Conservation (phyloP, 2,329 filamentous ascomycete genomes). For the Apiospora saccharicola region DNA sequence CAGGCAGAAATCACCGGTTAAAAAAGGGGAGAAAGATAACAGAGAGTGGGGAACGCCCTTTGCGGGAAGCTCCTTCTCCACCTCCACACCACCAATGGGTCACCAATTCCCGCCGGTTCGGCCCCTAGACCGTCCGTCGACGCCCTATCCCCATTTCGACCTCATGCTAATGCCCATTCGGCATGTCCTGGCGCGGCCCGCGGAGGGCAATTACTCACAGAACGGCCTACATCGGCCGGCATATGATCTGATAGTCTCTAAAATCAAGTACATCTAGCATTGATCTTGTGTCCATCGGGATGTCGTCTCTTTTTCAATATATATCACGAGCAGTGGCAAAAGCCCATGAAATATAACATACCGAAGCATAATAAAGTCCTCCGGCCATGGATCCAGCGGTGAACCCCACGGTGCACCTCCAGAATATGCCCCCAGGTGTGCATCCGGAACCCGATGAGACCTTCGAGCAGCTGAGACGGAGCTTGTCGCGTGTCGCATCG, state of each 20-base stretch:
- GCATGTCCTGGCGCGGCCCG: not conserved
- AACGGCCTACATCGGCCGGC: not conserved
- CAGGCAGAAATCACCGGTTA: not conserved
- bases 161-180: not conserved
- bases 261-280: not conserved
- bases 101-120: not conserved
- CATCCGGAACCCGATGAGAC: not conserved
- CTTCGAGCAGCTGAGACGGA: not conserved
- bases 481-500: not conserved
- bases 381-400: not conserved
- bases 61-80: not conserved
- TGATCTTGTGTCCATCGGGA: not conserved
- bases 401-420: not conserved
- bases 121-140: slow-evolving; percentile 5
- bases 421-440: not conserved
- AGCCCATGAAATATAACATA: not conserved
- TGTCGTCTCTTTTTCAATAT: not conserved
- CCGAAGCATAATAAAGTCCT: not conserved
- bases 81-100: not conserved
- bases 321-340: not conserved
- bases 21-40: not conserved
- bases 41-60: not conserved
- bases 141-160: not conserved
- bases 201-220: not conserved
- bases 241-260: not conserved